Conservation (phyloP, 1,139 yeast species). For the Candida sp. region DNA sequence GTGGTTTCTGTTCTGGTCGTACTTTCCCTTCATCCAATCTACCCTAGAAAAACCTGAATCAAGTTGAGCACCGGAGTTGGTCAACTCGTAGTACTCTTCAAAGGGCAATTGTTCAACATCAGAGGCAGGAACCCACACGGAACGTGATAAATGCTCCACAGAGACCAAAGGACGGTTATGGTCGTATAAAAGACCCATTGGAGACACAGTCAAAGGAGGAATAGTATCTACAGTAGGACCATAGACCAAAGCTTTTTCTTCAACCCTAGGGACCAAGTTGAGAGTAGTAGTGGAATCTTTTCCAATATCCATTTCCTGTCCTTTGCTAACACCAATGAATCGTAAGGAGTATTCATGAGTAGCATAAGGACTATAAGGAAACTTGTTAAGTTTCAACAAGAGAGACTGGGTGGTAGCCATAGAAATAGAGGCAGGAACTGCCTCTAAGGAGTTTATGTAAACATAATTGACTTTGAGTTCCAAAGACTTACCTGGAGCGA, state of each 20-base stretch:
- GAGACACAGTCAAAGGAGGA: conserved; percentile 44
- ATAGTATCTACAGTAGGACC: conserved; percentile 50
- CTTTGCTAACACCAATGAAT: conserved; percentile 46
- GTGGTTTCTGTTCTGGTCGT: conserved; percentile 38
- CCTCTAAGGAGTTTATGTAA: conserved; percentile 44
- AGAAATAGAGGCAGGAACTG: conserved; percentile 65
- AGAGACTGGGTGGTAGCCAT: conserved; percentile 66
- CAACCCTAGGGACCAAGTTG: conserved; percentile 26
- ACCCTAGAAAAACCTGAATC: conserved; percentile 71
- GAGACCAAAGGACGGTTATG: conserved; percentile 66
- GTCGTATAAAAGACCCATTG: conserved; percentile 57
- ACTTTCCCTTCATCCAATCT: conserved; percentile 63
- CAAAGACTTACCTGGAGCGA: conserved; percentile 58
- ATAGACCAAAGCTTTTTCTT: conserved; percentile 43
- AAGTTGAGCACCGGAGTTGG: conserved; percentile 72
- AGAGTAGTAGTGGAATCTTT: conserved; percentile 13
- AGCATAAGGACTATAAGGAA: conserved; percentile 60
- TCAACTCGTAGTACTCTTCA: conserved; percentile 83
- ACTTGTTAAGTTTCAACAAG: conserved; percentile 51
- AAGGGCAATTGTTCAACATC: conserved; percentile 42
- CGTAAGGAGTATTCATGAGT: conserved; percentile 51
- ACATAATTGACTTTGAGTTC: conserved; percentile 54
- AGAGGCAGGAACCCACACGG: conserved; percentile 63
- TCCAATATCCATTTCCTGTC: conserved; percentile 37
- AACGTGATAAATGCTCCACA: conserved; percentile 62